Conservation (phyloP, 2,329 filamentous ascomycete species). For the Aspergillus sp. region DNA sequence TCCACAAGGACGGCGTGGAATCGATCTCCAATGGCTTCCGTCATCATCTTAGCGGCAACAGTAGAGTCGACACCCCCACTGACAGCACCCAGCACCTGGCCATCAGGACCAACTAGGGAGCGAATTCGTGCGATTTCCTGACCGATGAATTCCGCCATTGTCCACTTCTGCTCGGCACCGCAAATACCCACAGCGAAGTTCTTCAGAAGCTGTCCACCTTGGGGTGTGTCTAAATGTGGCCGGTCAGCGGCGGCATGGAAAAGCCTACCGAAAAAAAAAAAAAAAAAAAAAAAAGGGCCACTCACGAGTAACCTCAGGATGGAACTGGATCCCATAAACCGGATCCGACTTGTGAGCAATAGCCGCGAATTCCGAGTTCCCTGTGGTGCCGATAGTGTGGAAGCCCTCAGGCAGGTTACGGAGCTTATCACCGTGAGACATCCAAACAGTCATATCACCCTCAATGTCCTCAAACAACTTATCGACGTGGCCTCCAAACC, state of each 20-base stretch:
- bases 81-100: conserved; percentile 78
- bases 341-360: conserved; percentile 60
- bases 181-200: conserved; percentile 90
- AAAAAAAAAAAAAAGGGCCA: background rate
- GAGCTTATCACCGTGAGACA: conserved; percentile 90
- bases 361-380: conserved; percentile 75
- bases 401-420: conserved; percentile 71
- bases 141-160: conserved; percentile 79
- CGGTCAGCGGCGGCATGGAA: background rate
- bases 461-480: conserved; percentile 75
- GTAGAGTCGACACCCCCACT: conserved; percentile 87
- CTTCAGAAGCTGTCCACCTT: conserved; percentile 67
- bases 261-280: background rate
- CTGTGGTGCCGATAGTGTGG: conserved; percentile 69
- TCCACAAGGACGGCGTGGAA: conserved; percentile 85
- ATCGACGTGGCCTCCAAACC: conserved; percentile 64
- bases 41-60: conserved; percentile 82
- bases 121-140: conserved; percentile 80
- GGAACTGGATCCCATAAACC: conserved; percentile 82
- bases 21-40: conserved; percentile 78
- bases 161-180: conserved; percentile 73
- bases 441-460: conserved; percentile 71
- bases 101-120: conserved; percentile 74
- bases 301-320: conserved; percentile 71
- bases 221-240: conserved; percentile 35